phyloP scores from a whole-genome alignment of 2,329 filamentous ascomycete genomes.

The Diaporthe humulicola region DNA sequence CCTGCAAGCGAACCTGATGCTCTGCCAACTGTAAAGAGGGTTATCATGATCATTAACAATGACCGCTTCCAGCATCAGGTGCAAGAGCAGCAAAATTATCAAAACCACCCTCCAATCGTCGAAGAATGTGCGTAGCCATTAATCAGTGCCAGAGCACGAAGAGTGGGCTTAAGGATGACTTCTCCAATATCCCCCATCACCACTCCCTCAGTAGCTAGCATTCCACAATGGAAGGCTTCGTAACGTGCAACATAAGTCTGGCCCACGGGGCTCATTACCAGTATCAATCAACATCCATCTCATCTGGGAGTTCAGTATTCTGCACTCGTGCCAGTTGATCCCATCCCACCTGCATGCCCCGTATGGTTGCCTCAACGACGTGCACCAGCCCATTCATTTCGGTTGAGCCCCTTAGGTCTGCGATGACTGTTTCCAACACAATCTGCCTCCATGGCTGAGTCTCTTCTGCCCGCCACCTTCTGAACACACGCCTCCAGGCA shows the following conservation, averaged over 20 bases:
- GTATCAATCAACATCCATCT: not conserved
- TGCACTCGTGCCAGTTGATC: not conserved
- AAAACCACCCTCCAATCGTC: not conserved
- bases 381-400: not conserved
- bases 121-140: not conserved
- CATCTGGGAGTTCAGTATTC: not conserved
- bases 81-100: not conserved
- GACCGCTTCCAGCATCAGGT: not conserved
- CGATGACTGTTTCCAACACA: not conserved
- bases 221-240: not conserved
- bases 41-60: not conserved
- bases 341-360: not conserved
- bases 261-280: no score
- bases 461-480: not conserved
- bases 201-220: not conserved
- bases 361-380: not conserved
- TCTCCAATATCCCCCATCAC: not conserved
- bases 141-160: not conserved
- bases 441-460: not conserved
- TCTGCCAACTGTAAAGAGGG: not conserved
- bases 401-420: not conserved
- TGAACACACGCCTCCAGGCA: not conserved
- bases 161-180: not conserved
- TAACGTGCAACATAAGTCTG: not conserved
- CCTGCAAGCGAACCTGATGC: not conserved